Base-by-base conservation (phyloP, 1,284 basidiomycete genomes). In the Sanghuangporus weigelae region DNA sequence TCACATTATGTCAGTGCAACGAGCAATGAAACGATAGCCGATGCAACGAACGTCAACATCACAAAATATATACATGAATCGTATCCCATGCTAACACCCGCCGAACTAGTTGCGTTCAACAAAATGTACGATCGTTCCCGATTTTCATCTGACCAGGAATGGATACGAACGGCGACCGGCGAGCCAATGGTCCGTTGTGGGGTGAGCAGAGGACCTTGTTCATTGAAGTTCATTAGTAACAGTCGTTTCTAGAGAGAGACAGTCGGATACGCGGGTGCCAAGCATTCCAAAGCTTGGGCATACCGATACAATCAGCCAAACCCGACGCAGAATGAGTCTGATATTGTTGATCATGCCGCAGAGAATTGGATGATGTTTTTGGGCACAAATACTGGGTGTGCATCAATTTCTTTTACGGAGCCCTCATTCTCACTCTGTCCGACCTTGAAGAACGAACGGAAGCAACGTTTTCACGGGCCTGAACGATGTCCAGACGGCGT, bases 311-410 rank as follows among this genome's bases (percentile, higher is more conserved):
- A 86, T 69, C 81, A 85, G 67, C 72, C 74, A 3, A 80, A 82
- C 57, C 80, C 81, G 3, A 79, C 79, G 0, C 66, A 68, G 1
- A 71, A 73, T 31, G 73, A 68, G 39, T 53, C 71, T 8, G 62
- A 72, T 0, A 71, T 71, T 26, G 79, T 81, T 5, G 72, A 66
- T 11, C 84, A 86, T 67, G 79, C 83, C 2, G 76, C 84, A 1
- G 84, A 86, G 69, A 85, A 85, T 67, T 85, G 80, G 79, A 84
- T 85, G 81, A 83, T 85, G 83, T 84, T 85, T 73, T 72, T 71
- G 26, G 84, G 84, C 2, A 80, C 78, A 0, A 81, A 81, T 58
- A 84, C 83, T n/a, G 84, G 84, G 83, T 85, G 67, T 14, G 44
- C 56, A 57, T 36, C 35, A 35, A n/a, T 74, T 59, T 11, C 38